Base-by-base conservation (phyloP, 1,139 yeast species). In the Blastobotrys ciferrii region DNA sequence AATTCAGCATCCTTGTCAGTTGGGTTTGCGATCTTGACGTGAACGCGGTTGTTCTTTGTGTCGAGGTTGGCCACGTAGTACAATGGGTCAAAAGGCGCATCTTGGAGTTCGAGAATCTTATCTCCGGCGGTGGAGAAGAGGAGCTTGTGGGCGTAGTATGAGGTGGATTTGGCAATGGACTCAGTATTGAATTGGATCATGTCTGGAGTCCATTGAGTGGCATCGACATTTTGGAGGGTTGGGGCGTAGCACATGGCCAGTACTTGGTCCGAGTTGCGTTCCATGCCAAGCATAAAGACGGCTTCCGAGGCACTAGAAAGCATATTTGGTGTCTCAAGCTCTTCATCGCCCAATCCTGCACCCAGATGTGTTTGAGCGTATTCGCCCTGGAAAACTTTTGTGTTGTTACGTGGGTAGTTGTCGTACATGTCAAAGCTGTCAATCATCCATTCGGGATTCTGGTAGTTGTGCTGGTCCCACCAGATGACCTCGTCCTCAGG, bases 271-370 rank as follows among this genome's bases (percentile, higher is more conserved):
- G 42, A 32, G 42, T 46, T 46, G 11, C 49, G 42, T 31, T 42
- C 46, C 49, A 46, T 42, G 6, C 49, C 46, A 46, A 46, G 42
- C 35, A 46, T 33, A 32, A 42, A 46, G 14, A 38, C 45, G 1
- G 46, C 49, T 17, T 46, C 49, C 2, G 49, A 23, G 3, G 25
- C 35, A 19, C 43, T 14, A 3, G 39, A 32, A 6, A 19, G 14
- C 43, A 46, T 23, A 37, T 42, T 25, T 32, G 49, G 49, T 3
- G 43, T 15, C 5, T 15, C 23, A 15, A 18, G 13, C 4, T 14
- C 17, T 9, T 25, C 23, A 4, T 13, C 19, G 9, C 28, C 28
- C 9, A 6, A 23, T 6, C 9, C 9, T 6, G 28, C 28, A 6
- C 28, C 28, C 28, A 23, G 9, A 5, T 33, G 37, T 4, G 37